Evolutionary conservation across 2,329 filamentous ascomycete species (phyloP).

Genomic region (Colletotrichum chlorophyti): DNA sequence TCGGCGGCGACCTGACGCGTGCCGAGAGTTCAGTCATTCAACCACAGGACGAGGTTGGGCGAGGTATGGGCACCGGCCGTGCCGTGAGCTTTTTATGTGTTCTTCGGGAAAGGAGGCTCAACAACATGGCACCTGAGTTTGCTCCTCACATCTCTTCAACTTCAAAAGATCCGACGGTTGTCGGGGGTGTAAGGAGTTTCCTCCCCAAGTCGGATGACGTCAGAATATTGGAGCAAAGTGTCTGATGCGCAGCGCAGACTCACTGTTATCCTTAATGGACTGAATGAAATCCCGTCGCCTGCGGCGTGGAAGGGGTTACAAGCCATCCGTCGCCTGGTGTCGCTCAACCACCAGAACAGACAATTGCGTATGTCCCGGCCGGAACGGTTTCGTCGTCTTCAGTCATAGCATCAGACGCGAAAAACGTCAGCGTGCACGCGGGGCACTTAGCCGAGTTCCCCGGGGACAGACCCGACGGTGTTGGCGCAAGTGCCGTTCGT

Average conservation of each 20-base stretch:
- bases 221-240: neutral
- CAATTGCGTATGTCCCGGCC: conserved; percentile 38
- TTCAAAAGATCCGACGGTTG: too few species aligned
- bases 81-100: conserved; percentile 33
- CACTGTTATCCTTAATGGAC: conserved; percentile 39
- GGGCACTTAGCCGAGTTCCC: conserved; percentile 44
- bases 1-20: conserved; percentile 35
- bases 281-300: conserved; percentile 40
- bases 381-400: conserved; percentile 39
- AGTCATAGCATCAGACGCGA: conserved; percentile 39
- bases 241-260: conserved; percentile 30
- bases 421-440: conserved; percentile 33
- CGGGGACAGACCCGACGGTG: conserved; percentile 39
- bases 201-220: neutral
- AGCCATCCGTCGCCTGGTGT: neutral
- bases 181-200: neutral
- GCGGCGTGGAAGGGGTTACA: conserved; percentile 30
- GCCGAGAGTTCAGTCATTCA: conserved; percentile 40
- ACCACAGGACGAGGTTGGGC: conserved; percentile 37
- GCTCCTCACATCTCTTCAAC: too few species aligned
- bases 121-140: too few species aligned
- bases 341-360: conserved; percentile 13
- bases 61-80: conserved; percentile 42
- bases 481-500: conserved; percentile 40
- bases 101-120: neutral